Evolutionary conservation across 129 eudicot genomes (phyloP), one percentile per base, ranked within the genome.

Genomic region (Erigeron canadensis): DNA sequence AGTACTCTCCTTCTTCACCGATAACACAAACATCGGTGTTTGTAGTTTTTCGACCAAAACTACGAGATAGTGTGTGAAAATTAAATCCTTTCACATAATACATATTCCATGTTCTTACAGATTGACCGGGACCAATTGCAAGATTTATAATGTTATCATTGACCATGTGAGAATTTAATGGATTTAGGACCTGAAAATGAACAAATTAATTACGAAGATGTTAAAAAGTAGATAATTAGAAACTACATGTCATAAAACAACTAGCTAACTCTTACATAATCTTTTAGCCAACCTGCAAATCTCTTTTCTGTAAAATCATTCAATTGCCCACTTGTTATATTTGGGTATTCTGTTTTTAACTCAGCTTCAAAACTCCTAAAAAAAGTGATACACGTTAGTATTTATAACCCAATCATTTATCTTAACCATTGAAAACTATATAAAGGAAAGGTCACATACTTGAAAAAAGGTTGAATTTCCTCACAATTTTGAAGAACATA

Each of bases 371-470:
- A 67, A 5, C 8, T 67, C 71, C 71, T 45, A 18, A 7, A 38
- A 4, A 22, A 6, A 4, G 19, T 60, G 42, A 15, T 15, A 54
- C 44, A 43, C 46, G 41, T 28, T 61, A 61, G 15, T 4, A 28
- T 10, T 12, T 37, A 7, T 10, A 37, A 42, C 1, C 8, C 2
- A 10, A 38, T 15, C 22, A 16, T 4, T 3, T 15, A 65, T 44
- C 44, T 42, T 5, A 65, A 21, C n/a, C 7, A 41, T 0, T n/a
- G n/a, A n/a, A 65, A 65, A 65, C 34, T 18, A 21, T 3, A n/a
- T n/a, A n/a, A n/a, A n/a, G n/a, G 44, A 41, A 18, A 23, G 38
- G 6, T 41, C n/a, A 65, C 71, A 65, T 65, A 65, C 71, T 65
- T 65, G 71, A 65, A n/a, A n/a, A n/a, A n/a, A n/a, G n/a, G n/a